Evolutionary conservation across 1,284 basidiomycete species (phyloP), one percentile per base, ranked within the genome.

Genomic region (Afroboletus lepidellus): DNA sequence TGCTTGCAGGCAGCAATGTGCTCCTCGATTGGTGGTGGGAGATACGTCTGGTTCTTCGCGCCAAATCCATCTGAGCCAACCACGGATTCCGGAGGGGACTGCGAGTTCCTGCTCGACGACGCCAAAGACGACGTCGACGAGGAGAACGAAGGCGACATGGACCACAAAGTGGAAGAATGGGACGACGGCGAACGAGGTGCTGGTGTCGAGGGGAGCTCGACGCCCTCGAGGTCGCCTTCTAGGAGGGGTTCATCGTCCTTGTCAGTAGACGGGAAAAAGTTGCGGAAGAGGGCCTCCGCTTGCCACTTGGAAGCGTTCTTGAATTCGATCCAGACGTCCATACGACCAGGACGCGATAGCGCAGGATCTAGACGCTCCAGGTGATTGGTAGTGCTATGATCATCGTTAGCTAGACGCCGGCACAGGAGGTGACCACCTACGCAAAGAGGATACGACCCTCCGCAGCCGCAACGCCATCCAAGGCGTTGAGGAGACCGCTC

Each of bases 241-340:
- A 72, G 64, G 36, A 72, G 64, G 36, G 66, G 71, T 38, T 69
- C 69, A 2, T 65, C 55, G 44, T 70, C 68, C 42, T 81, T 81
- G 56, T 87, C 86, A 1, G 76, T 74, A 30, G 80, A 83, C 0
- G 87, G 89, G 84, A 92, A 92, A 74, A 93, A 93, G 70, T 91
- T 90, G 53, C 85, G 78, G 80, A 92, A 93, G 29, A 92, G 76
- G 25, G 83, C 80, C 67, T 90, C 86, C 2, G 87, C 87, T 62
- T 93, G 90, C 81, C 84, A 87, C 59, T 81, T 84, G 56, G 83
- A 86, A 29, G 91, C 87, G 54, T 90, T 86, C 73, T 83, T 87
- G 77, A 93, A 94, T 68, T 92, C 88, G 47, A 93, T 79, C 88
- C 88, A 91, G 5, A 94, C 87, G 60, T 93, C 91, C 84, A 92